These are phyloP conservation scores for Scenedesmus sp. DNA, from an alignment of 163 green algal species.

Conservation along the genomic window DNA sequence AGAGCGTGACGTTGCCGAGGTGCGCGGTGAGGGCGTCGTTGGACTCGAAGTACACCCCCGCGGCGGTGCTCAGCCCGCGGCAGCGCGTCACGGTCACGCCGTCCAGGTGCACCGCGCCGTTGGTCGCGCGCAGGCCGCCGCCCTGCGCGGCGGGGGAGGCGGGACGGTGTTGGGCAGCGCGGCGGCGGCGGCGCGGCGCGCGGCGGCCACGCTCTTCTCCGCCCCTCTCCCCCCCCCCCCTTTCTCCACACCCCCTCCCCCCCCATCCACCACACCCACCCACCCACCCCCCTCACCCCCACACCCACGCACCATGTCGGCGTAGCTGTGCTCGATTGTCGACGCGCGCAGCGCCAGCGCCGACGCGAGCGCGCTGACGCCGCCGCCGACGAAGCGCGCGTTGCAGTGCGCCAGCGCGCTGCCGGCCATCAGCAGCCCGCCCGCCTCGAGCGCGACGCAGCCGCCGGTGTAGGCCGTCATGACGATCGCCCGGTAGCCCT, in stretches of 20 bases:
- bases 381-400: slow-evolving; percentile 27
- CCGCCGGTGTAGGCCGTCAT: slow-evolving; percentile 24
- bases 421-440: not conserved
- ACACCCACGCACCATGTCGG: slow-evolving; percentile 21
- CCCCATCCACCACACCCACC: too few species aligned
- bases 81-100: slow-evolving; percentile 2
- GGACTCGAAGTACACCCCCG: slow-evolving; percentile 29
- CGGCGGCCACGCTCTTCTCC: too few species aligned
- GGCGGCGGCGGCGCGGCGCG: too few species aligned
- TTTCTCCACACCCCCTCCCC: too few species aligned
- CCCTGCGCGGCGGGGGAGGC: slow-evolving; percentile 22
- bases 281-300: not conserved
- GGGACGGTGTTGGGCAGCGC: too few species aligned
- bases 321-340: not conserved
- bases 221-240: too few species aligned
- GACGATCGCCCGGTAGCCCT: not conserved
- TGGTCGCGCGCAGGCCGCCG: slow-evolving; percentile 20
- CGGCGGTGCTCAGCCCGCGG: slow-evolving; percentile 23
- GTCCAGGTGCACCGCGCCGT: not conserved
- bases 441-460: not conserved
- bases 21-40: not conserved
- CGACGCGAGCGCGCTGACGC: not conserved
- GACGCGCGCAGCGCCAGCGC: not conserved
- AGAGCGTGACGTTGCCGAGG: not conserved
- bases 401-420: slow-evolving; percentile 25